Evolutionary conservation across 2,329 filamentous ascomycete genomes (phyloP).

Genomic region (Trichoderma lentiforme): DNA sequence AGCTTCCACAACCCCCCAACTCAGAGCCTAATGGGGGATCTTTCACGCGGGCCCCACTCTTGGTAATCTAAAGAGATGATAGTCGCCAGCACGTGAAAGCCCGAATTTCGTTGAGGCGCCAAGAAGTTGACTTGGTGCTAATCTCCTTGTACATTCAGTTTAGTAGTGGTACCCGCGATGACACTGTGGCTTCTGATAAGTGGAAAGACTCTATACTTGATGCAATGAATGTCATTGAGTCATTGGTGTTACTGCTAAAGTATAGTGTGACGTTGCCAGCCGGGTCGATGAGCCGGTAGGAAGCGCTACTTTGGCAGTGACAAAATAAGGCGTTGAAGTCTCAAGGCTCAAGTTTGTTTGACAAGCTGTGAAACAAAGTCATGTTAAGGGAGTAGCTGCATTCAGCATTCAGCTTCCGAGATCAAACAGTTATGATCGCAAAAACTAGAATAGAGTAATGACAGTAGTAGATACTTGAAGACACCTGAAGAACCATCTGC

Average conservation of each 20-base stretch:
- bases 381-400: neutral
- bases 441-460: neutral
- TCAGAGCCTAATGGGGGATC: constrained; percentile 2
- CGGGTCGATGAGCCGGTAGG: neutral
- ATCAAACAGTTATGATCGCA: neutral
- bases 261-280: neutral
- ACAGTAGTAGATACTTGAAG: neutral
- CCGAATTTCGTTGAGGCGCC: constrained; percentile 12
- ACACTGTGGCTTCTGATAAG: neutral
- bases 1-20: neutral
- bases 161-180: neutral
- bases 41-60: neutral
- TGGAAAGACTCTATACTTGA: neutral
- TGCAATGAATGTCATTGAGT: neutral
- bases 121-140: neutral
- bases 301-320: neutral
- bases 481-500: neutral
- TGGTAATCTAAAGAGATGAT: neutral
- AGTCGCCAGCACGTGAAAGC: constrained; percentile 16
- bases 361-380: neutral
- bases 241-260: neutral
- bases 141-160: neutral
- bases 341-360: neutral
- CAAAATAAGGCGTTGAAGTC: neutral
- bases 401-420: neutral